Base-by-base conservation (phyloP, 352 stramenopile genomes). In the Pythium brachiatum region DNA sequence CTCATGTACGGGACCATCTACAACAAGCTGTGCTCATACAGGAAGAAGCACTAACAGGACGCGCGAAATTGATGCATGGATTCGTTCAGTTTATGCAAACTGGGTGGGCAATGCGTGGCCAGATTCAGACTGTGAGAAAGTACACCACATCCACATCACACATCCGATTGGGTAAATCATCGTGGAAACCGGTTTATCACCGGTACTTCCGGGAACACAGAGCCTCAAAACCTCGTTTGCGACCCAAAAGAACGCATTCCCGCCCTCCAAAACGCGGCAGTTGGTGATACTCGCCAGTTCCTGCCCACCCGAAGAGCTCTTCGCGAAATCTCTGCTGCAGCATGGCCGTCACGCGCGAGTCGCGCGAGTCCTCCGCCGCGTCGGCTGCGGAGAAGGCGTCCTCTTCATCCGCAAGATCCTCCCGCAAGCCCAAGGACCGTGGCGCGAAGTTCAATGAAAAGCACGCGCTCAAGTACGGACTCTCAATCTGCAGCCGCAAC, bases 401-500 rank as follows among this genome's bases (percentile, higher is more conserved):
- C 20, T 44, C 55, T 12, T 55, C 48, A 8, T 53, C 48, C 15
- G 29, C 51, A 3, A 21, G 26, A 15, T 46, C 32, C 43, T 32
- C 44, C 1, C 62, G 62, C 48, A 83, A 85, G 55, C 64, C 71
- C 69, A 85, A 85, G 66, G 73, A 89, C 69, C 78, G 80, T 54
- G 78, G 78, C 23, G 69, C 76, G 38, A 76, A 74, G 65, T 89
- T 88, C 66, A 89, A 85, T 48, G 80, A 86, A 48, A 86, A 80
- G 64, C 79, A 90, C 70, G 68, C 76, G 62, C 69, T 83, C 58
- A 87, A 88, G 73, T 90, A 87, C 58, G 80, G 80, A 1, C 68
- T 90, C 54, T 80, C 73, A 25, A 79, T 90, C 51, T 86, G 75
- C 75, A 81, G 64, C 38, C 76, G 80, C 63, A 82, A 83, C 61